Base-by-base conservation (phyloP, 2,329 filamentous ascomycete species). In the Alternaria tenuissima region DNA sequence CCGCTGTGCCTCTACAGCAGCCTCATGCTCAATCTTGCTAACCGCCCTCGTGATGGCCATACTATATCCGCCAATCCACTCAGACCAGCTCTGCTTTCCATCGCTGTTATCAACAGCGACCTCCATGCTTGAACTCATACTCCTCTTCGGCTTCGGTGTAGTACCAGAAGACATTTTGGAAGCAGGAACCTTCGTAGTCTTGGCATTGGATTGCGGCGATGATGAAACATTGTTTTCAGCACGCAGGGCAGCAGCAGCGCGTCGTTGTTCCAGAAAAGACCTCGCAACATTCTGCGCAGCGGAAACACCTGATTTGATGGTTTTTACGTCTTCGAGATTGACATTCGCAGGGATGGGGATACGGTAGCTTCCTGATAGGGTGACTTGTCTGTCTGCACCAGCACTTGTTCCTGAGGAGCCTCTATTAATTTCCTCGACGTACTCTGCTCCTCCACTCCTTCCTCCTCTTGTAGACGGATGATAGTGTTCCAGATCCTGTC, bases 31-130 rank as follows among this genome's bases (percentile, higher is more conserved):
- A 38, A 78, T 76, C 51, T 64, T 78, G 51, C 72, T 75, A 9
- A 78, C 73, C n/a, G 73, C 75, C 41, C 73, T 55, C 18, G 71
- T 70, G 46, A 78, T 76, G 9, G 76, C 75, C 60, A 78, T 62
- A 49, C 75, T 78, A 53, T 78, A 78, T 16, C 75, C 76, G 0
- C 76, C 76, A 52, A 78, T 76, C 76, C 76, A 78, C 52, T 78
- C 76, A 7, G 73, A 62, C 76, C 76, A 78, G 34, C 71, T 71
- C 65, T 75, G 65, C 52, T 73, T 72, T 0, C 67, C 67, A 1
- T 56, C 64, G 4, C 52, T 63, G 5, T 59, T 55, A 5, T 68
- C 67, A 2, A 56, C 64, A 3, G 51, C 55, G 7, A 69, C 59
- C n/a, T 71, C 68, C 55, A 67, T 41, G 3, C 57, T 67, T 6